Evolutionary conservation across 768 basidiomycete species (phyloP), one percentile per base, ranked within the genome.

Genomic region (Gyrodon lividus): DNA sequence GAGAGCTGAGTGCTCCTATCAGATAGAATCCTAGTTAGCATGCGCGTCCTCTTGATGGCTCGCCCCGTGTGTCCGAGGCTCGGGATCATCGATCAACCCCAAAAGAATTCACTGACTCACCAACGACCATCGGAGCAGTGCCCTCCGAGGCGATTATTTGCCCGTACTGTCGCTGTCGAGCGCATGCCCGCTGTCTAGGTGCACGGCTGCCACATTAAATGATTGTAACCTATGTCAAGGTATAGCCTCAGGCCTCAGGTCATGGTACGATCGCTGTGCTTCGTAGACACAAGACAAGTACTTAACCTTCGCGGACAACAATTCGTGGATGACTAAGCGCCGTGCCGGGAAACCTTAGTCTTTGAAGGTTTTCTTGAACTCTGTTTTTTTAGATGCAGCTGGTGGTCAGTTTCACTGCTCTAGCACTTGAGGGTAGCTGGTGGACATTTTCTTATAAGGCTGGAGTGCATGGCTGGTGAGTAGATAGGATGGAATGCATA

Each of bases 271-370:
- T 35, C 16, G 13, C 17, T 39, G 38, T n/a, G n/a, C n/a, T n/a
- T 39, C 38, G 17, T 19, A 22, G n/a, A 19, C 38, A 4, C 8
- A 22, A n/a, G n/a, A n/a, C n/a, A n/a, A n/a, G 19, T n/a, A 26
- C 4, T 13, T 37, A 60, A 59, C 62, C 56, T 63, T 63, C 62
- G 59, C 59, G 59, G 62, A 64, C 62, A 56, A 56, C 56, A 45
- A 64, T 61, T 64, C 48, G 13, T 39, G 59, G 62, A 56, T 64
- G 59, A 64, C 62, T 61, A 64, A 64, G 62, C 59, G 42, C 10
- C 20, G 46, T 63, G 62, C 61, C 61, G 61, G 56, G 61, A 63
- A 63, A 60, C 62, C 62, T 62, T 61, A 31, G 31, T 47, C 33
- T 7, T 24, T 9, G 28, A 28, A 43, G 26, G 33, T n/a, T n/a